These are phyloP conservation scores for Nevesoporus exiguus DNA, from an alignment of 768 basidiomycete species.

Conservation along the genomic window DNA sequence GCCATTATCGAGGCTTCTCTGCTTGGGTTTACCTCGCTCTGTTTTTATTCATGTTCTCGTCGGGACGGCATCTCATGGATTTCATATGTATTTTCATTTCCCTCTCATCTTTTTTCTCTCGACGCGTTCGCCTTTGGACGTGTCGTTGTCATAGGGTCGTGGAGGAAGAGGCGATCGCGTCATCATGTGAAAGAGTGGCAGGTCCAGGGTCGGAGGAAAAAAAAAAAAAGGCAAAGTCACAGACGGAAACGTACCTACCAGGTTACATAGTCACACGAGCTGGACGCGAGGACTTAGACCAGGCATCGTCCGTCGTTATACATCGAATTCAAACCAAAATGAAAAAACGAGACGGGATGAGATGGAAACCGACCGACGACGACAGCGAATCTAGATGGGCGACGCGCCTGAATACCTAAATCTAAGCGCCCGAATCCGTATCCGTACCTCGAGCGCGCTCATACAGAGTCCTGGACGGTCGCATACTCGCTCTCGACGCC, in stretches of 20 bases:
- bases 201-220: neutral
- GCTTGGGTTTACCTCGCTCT: neutral
- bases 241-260: neutral
- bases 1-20: neutral
- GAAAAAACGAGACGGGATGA: neutral
- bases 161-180: neutral
- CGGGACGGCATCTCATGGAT: constrained; percentile 1
- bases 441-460: neutral
- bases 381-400: neutral
- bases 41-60: neutral
- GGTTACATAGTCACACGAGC: too few species aligned
- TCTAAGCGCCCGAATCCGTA: too few species aligned
- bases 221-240: neutral
- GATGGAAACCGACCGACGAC: too few species aligned
- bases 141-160: neutral
- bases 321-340: neutral
- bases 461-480: constrained; percentile 63
- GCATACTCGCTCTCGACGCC: constrained; percentile 95
- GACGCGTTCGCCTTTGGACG: neutral
- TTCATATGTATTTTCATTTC: neutral
- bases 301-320: neutral
- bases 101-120: neutral
- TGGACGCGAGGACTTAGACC: too few species aligned
- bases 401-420: too few species aligned
- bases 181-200: neutral